A percentile compares a stretch with the other conserved stretches of the same genome.
These are phyloP conservation scores for Linanthus parryae DNA, from an alignment of 148 eudicot genomes.

Conservation along the genomic window DNA sequence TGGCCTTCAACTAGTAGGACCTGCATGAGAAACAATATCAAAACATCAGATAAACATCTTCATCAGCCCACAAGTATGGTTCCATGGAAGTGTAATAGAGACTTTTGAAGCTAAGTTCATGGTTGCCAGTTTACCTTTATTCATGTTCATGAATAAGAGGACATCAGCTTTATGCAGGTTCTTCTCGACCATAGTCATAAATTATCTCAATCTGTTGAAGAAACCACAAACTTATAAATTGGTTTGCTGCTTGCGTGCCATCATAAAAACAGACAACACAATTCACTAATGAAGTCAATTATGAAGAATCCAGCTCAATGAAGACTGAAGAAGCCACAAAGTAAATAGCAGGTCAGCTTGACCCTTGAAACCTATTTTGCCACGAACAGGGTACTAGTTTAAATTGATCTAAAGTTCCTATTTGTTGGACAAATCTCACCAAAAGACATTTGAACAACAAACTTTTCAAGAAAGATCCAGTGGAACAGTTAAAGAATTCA, in stretches of 20 bases:
- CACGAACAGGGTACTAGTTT: background rate
- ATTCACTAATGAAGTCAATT: background rate
- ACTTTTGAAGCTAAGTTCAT: no score
- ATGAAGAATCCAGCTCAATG: background rate
- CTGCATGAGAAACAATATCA: no score
- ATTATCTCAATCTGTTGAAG: slow-evolving; percentile 10
- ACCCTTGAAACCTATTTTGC: no score
- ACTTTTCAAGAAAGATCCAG: background rate
- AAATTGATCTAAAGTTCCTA: background rate
- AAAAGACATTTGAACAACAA: background rate
- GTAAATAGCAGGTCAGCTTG: background rate
- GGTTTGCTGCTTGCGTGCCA: background rate
- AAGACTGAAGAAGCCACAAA: background rate
- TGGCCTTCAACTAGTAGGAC: no score
- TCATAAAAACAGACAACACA: background rate
- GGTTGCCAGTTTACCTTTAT: no score
- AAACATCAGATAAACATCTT: no score
- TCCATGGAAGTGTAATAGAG: no score
- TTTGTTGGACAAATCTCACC: background rate
- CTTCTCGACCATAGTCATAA: slow-evolving; percentile 11
- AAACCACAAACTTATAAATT: background rate
- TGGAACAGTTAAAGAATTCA: background rate
- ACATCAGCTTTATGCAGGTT: no score
- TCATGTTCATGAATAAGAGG: no score
- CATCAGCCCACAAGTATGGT: no score